Evolutionary conservation across 139 green algal species (phyloP).

Genomic region (Tetraselmis striata): DNA sequence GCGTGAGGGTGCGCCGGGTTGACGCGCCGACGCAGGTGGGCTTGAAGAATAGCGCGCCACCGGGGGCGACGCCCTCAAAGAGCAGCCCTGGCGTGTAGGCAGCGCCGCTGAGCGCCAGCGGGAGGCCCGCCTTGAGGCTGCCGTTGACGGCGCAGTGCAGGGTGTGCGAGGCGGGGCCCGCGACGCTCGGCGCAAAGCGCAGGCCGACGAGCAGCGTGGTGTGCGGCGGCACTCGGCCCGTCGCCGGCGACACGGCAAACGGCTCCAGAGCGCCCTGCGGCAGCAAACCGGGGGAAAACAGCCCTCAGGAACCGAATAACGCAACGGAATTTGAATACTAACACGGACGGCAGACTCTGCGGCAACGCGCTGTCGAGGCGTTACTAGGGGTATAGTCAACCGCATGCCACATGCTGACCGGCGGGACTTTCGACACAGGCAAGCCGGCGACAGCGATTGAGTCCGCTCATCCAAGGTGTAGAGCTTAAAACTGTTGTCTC

Average conservation of each 20-base stretch:
- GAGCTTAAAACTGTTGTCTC: no score
- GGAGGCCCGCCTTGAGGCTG: background rate
- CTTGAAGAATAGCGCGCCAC: constrained; percentile 39
- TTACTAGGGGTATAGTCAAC: no score
- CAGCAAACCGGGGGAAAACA: no score
- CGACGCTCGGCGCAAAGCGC: background rate
- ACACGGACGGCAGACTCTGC: no score
- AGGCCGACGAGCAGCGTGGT: background rate
- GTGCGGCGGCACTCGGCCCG: background rate
- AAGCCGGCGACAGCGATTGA: no score
- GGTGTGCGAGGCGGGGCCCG: no score
- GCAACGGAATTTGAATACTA: no score
- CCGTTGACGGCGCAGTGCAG: background rate
- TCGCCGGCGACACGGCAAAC: background rate
- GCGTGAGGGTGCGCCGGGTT: constrained; percentile 31
- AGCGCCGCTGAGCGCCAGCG: constrained; percentile 28
- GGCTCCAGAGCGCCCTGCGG: background rate
- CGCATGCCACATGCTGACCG: no score
- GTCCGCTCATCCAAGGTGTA: no score
- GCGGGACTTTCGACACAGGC: no score
- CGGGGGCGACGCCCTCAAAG: constrained; percentile 10
- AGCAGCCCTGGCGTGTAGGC: constrained; percentile 34
- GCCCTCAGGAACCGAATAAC: no score
- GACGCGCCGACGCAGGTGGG: constrained; percentile 63
- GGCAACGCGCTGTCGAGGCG: no score